Evolutionary conservation across 2,329 filamentous ascomycete genomes (phyloP), one percentile per base, ranked within the genome.

Genomic region (Fusarium brachygibbosum): DNA sequence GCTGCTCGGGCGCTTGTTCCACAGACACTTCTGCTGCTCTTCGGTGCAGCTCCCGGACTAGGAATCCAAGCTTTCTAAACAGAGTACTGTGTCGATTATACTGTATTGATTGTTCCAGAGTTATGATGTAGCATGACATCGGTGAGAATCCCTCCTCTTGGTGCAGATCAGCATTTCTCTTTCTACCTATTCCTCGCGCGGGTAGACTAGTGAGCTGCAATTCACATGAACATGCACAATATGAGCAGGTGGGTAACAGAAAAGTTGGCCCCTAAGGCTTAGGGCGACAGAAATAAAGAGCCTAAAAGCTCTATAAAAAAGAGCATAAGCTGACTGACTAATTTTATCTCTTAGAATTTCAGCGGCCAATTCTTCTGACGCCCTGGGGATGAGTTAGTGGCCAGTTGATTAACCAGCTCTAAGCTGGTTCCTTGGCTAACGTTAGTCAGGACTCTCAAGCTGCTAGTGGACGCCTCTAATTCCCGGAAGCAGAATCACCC

Each of bases 1-100:
- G 73, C 73, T 52, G 46, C 50, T 61, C 70, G 54, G 54, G 72
- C 63, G 46, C 62, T 66, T 65, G 69, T 74, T 75, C 73, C 54
- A 74, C 59, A 68, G 63, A 64, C 66, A 63, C 54, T 75, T 73
- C 73, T 68, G 63, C 55, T 61, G 55, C 53, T 66, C 53, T 75
- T 75, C 73, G 59, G 59, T 75, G 73, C 73, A 75, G 73, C 70
- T 75, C 70, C 73, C 67, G 57, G 63, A 74, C 70, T 72, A 54
- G 48, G 40, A 60, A 32, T 37, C n/a, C 49, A 53, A 52, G 55
- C 49, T 58, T 44, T 37, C 50, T 55, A 32, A 25, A 14, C 10
- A 37, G 31, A 19, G 29, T 41, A 60, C 61, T 58, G 37, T 65
- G 54, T 44, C 41, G 16, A 40, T 59, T 21, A 32, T 54, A 66